Conservation (phyloP, 2,329 filamentous ascomycete species). For the Podosphaera xanthii region DNA sequence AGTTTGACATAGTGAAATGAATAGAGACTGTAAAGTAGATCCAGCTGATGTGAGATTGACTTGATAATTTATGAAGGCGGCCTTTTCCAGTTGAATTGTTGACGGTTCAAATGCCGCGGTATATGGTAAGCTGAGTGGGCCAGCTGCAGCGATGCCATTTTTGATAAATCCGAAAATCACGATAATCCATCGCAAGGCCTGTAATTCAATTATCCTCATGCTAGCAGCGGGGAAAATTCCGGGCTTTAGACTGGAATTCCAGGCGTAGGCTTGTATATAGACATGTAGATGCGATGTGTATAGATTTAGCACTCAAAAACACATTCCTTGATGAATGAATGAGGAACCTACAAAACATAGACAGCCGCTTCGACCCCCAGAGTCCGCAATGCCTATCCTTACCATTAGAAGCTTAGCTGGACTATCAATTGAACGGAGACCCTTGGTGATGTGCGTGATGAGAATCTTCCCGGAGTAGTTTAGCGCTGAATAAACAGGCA, state of each 20-base stretch:
- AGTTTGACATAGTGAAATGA: background rate
- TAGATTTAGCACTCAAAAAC: too few species aligned
- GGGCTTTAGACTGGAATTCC: background rate
- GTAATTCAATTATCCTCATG: background rate
- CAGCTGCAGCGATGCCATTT: background rate
- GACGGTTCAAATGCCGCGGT: background rate
- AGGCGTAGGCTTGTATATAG: background rate
- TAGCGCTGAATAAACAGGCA: too few species aligned
- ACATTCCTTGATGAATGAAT: too few species aligned
- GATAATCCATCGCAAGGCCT: background rate
- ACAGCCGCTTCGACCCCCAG: conserved; percentile 1
- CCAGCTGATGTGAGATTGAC: background rate
- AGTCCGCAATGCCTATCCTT: background rate
- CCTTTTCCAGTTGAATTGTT: background rate
- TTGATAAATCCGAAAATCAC: background rate
- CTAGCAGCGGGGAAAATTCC: background rate
- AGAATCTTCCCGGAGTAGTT: background rate
- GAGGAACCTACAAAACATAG: background rate
- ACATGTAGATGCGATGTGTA: too few species aligned
- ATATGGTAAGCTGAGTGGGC: background rate
- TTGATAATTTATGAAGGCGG: background rate
- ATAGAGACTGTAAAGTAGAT: background rate
- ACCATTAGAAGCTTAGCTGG: background rate
- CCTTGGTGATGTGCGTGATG: background rate
- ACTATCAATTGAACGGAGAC: background rate